Percentiles rank a stretch among this genome's conserved stretches.
Evolutionary conservation across 2,329 filamentous ascomycete genomes (phyloP).

Genomic region (Aspergillus pseudoterreus): DNA sequence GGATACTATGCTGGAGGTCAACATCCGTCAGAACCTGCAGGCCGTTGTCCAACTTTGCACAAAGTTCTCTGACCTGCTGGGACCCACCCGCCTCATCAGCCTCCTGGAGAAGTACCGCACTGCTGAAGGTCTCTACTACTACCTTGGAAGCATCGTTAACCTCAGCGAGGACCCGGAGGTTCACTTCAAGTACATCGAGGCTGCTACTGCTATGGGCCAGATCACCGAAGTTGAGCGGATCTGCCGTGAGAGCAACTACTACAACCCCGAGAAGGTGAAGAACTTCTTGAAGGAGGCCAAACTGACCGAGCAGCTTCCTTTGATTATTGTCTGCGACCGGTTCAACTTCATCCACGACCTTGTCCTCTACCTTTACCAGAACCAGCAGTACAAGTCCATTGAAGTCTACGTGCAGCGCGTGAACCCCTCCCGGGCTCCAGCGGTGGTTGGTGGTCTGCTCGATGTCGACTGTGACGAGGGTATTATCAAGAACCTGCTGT

Average conservation of each 20-base stretch:
- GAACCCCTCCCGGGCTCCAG: slow-evolving; percentile 85
- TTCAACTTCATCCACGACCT: slow-evolving; percentile 98
- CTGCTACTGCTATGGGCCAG: slow-evolving; percentile 88
- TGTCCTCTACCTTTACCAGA: slow-evolving; percentile 95
- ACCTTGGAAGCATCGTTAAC: slow-evolving; percentile 96
- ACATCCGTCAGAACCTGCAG: slow-evolving; percentile 95
- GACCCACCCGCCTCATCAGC: slow-evolving; percentile 81
- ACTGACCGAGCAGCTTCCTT: slow-evolving; percentile 83
- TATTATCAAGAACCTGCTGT: slow-evolving; percentile 89
- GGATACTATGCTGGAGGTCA: slow-evolving; percentile 92
- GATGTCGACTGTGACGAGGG: slow-evolving; percentile 96
- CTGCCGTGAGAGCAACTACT: slow-evolving; percentile 86
- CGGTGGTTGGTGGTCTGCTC: slow-evolving; percentile 86
- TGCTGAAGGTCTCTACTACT: slow-evolving; percentile 95
- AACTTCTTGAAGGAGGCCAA: slow-evolving; percentile 98
- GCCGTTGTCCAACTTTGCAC: slow-evolving; percentile 93
- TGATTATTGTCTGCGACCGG: slow-evolving; percentile 98
- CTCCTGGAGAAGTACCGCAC: slow-evolving; percentile 98
- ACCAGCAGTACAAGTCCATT: slow-evolving; percentile 98
- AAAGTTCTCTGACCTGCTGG: slow-evolving; percentile 95
- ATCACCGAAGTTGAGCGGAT: slow-evolving; percentile 96
- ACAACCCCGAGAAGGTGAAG: slow-evolving; percentile 94
- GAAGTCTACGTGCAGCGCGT: slow-evolving; percentile 97
- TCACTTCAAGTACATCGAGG: slow-evolving; percentile 99
- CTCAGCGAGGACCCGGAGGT: slow-evolving; percentile 93